Conservation (phyloP, 768 basidiomycete genomes). For the Tremella mesenterica region DNA sequence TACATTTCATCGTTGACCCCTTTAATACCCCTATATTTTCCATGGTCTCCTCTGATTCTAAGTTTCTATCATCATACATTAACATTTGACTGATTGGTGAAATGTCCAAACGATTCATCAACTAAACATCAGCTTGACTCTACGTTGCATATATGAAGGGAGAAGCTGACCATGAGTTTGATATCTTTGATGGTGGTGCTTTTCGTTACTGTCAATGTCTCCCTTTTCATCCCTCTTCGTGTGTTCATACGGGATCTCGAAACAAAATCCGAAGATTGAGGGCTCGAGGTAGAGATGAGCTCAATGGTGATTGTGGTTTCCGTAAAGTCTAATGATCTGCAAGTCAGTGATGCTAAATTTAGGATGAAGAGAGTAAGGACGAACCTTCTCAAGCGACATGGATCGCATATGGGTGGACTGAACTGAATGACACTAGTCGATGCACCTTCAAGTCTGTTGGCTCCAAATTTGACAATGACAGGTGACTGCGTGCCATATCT, state of each 20-base stretch:
- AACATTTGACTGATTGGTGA: conserved; percentile 27
- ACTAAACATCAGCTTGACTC: background rate
- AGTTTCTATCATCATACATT: conserved; percentile 7
- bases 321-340: conserved; percentile 5
- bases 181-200: conserved; percentile 19
- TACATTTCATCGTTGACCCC: conserved; percentile 9
- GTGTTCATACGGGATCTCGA: conserved; percentile 4
- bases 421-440: background rate
- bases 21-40: conserved; percentile 12
- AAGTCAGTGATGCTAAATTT: background rate
- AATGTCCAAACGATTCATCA: conserved; percentile 8
- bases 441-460: background rate
- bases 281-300: no score
- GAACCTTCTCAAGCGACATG: background rate
- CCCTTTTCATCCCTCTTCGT: background rate
- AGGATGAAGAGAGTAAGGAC: background rate
- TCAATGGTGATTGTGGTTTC: conserved; percentile 5
- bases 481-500: background rate
- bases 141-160: background rate
- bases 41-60: conserved; percentile 19
- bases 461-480: background rate
- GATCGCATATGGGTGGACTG: background rate
- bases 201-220: conserved; percentile 4
- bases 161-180: conserved; percentile 12
- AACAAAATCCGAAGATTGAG: background rate